Evolutionary conservation across 106 monocot species (phyloP), one percentile per base, ranked within the genome.

Genomic region (Hemerocallis citrina): DNA sequence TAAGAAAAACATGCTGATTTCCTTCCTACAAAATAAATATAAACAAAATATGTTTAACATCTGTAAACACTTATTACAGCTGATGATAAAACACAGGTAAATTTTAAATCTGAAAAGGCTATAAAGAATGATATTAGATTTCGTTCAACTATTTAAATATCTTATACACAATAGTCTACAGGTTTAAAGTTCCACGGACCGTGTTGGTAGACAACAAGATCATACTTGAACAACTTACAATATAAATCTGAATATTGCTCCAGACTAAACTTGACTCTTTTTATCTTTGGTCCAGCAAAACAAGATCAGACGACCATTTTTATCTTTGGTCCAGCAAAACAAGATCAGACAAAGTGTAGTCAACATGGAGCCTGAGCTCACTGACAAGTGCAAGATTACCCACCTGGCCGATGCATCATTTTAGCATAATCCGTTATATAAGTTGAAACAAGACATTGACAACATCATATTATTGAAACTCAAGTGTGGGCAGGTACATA

Each of bases 1-100:
- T 88, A 54, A 98, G 84, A 74, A 55, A 69, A 47, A 82, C 74
- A 78, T 92, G 87, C 42, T 92, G 91, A 75, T 85, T 88, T 33
- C 46, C 72, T 66, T 73, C 68, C 98, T 98, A 67, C 39, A 73
- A 5, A 67, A 69, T 33, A 61, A 54, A 38, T 12, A 13, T 48
- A 59, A 62, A 62, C 7, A 11, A 44, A 15, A 22, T 5, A 16
- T 29, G 27, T 1, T 21, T 46, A 29, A 13, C 9, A 30, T 13
- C 17, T 11, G 22, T 23, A 4, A 32, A 35, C 10, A 31, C 12
- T 31, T 49, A 62, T 14, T 44, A 40, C 24, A 27, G 40, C 60
- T 23, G 20, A 49, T 23, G 9, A 60, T 6, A 41, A 60, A 35
- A 6, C 17, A 25, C 51, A 9, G 17, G 13, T 17, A 20, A 1